Percentiles rank a stretch among this genome's conserved stretches.
Evolutionary conservation across 352 stramenopile species (phyloP).

Genomic region (Discostella stelligera): DNA sequence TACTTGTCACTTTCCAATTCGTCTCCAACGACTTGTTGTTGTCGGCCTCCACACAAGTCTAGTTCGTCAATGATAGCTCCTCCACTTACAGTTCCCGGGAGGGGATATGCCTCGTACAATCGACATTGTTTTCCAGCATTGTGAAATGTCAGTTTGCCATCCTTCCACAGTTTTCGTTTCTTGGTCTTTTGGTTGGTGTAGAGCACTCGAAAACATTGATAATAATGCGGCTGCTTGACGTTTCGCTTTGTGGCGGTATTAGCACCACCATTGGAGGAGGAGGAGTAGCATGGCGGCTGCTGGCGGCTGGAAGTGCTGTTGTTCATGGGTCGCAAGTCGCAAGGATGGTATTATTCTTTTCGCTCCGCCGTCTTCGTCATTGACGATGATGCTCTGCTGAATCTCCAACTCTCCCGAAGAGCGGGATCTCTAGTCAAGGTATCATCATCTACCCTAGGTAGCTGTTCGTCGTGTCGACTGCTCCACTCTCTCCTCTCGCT

Average conservation of each 20-base stretch:
- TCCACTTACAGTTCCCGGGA: slow-evolving; percentile 28
- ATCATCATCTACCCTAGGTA: too few relatives aligned
- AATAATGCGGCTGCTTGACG: neutral
- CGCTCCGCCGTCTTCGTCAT: too few relatives aligned
- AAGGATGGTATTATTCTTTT: too few relatives aligned
- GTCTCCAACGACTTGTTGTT: neutral
- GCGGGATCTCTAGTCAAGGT: too few relatives aligned
- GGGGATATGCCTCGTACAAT: slow-evolving; percentile 51
- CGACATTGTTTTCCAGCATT: slow-evolving; percentile 15
- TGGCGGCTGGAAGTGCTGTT: too few relatives aligned
- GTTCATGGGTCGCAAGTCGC: too few relatives aligned
- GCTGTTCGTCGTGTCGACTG: too few relatives aligned
- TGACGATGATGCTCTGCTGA: too few relatives aligned
- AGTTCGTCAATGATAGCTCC: slow-evolving; percentile 17
- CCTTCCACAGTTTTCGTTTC: slow-evolving; percentile 79
- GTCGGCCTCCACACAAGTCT: slow-evolving; percentile 18
- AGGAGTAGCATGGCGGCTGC: too few relatives aligned
- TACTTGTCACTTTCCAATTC: slow-evolving; percentile 71
- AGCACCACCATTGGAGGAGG: too few relatives aligned
- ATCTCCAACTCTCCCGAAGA: too few relatives aligned
- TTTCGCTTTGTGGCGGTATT: neutral
- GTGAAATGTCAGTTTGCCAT: slow-evolving; percentile 56
- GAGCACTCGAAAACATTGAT: slow-evolving; percentile 41
- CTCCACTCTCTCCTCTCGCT: too few relatives aligned
- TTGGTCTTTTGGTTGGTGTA: slow-evolving; percentile 81